Evolutionary conservation across 805 yeast species (phyloP).

Genomic region (Candida germanica): DNA sequence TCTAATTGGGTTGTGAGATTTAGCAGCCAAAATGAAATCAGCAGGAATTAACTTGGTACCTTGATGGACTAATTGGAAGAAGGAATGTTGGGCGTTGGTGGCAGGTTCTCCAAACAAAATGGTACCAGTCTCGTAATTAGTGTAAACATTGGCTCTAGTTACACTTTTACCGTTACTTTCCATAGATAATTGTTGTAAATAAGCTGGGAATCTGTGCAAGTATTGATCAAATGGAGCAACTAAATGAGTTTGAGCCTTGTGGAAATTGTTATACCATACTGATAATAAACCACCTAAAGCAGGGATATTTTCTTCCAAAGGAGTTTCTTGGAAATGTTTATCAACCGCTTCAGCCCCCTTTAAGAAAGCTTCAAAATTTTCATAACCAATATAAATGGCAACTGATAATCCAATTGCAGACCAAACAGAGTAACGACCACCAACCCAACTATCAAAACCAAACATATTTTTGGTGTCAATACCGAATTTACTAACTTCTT

Average conservation of each 20-base stretch:
- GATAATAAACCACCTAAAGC: conserved; percentile 88
- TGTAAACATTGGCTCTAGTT: conserved; percentile 85
- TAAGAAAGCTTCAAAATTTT: conserved; percentile 86
- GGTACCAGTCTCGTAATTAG: conserved; percentile 93
- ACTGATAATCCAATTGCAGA: conserved; percentile 96
- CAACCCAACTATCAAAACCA: conserved; percentile 98
- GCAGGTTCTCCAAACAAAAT: conserved; percentile 98
- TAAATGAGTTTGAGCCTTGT: conserved; percentile 95
- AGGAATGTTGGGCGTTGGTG: conserved; percentile 97
- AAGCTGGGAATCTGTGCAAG: conserved; percentile 98
- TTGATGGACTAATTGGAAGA: conserved; percentile 99
- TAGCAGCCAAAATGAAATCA: conserved; percentile 94
- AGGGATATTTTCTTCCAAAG: conserved; percentile 90
- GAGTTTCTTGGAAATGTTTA: conserved; percentile 79
- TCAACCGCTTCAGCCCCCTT: conserved; percentile 98
- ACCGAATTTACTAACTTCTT: conserved; percentile 91
- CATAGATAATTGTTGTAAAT: conserved; percentile 97
- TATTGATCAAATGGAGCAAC: conserved; percentile 99
- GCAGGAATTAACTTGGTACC: conserved; percentile 97
- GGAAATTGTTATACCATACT: conserved; percentile 98
- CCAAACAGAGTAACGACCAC: conserved; percentile 99
- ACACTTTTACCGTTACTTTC: conserved; percentile 99
- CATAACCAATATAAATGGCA: conserved; percentile 92
- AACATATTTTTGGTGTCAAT: conserved; percentile 98
- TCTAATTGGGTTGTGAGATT: conserved; percentile 97